A percentile compares a stretch with the other conserved stretches of the same genome.
phyloP scores from a whole-genome alignment of 805 yeast species.

The Sugiyamaella smithiae region DNA sequence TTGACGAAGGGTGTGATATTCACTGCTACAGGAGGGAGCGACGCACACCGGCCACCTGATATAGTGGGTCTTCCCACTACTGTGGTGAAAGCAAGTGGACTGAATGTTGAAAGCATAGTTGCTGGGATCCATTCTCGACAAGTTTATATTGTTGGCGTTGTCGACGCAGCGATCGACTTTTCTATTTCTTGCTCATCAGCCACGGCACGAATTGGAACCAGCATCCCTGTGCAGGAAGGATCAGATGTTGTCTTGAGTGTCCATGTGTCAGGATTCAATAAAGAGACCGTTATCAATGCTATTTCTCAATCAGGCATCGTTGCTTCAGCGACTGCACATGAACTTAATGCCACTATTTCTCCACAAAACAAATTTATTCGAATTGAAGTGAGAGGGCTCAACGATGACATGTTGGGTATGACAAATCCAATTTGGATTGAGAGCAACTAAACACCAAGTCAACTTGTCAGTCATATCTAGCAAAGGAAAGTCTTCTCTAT shows the following conservation, averaged over 20 bases:
- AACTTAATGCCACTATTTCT: not conserved
- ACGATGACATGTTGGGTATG: slow-evolving; percentile 15
- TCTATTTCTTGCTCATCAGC: not conserved
- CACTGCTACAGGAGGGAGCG: slow-evolving; percentile 17
- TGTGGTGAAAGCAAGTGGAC: slow-evolving; percentile 11
- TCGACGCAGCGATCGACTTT: not conserved
- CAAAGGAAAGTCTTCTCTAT: no score
- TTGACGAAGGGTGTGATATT: slow-evolving; percentile 9
- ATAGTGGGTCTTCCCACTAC: slow-evolving; percentile 12
- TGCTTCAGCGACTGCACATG: not conserved
- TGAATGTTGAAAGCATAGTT: slow-evolving; percentile 8
- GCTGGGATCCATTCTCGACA: slow-evolving; percentile 5
- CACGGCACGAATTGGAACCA: not conserved
- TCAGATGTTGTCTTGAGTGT: not conserved
- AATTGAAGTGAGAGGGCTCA: slow-evolving; percentile 5
- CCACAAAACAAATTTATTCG: slow-evolving; percentile 5
- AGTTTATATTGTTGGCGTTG: slow-evolving; percentile 11
- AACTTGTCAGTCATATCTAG: no score
- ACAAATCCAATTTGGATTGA: slow-evolving; percentile 19
- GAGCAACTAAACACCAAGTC: no score
- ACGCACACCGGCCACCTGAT: slow-evolving; percentile 14
- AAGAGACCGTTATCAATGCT: not conserved
- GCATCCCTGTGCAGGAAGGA: not conserved
- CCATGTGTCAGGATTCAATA: not conserved
- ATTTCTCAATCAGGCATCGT: not conserved